These are phyloP conservation scores for Clausena lansium DNA, from an alignment of 345 rosid species.

Conservation along the genomic window DNA sequence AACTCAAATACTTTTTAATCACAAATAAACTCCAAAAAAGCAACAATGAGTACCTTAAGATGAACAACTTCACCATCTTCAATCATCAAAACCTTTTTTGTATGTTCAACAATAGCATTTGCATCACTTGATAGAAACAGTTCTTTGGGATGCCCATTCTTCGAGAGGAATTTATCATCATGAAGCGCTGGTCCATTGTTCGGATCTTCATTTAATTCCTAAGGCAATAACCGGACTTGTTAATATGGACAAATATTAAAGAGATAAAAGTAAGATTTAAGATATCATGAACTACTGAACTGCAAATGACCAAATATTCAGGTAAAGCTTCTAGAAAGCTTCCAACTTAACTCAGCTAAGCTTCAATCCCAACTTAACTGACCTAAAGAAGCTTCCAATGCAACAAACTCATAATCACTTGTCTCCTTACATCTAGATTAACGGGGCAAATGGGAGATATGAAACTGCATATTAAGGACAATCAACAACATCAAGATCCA, in stretches of 20 bases:
- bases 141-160: slow-evolving; percentile 71
- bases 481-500: background rate
- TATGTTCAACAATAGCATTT: slow-evolving; percentile 88
- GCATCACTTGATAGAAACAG: slow-evolving; percentile 87
- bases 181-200: slow-evolving; percentile 49
- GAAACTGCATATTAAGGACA: background rate
- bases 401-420: background rate
- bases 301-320: background rate
- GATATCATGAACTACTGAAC: background rate
- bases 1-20: background rate
- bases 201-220: slow-evolving; percentile 59
- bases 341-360: background rate
- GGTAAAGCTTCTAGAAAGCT: slow-evolving; percentile 4
- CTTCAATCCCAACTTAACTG: background rate
- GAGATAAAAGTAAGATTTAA: background rate
- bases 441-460: background rate
- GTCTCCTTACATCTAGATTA: slow-evolving; percentile 1
- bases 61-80: slow-evolving; percentile 91
- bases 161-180: slow-evolving; percentile 60
- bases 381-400: background rate
- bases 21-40: background rate
- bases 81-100: slow-evolving; percentile 80
- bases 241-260: background rate
- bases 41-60: slow-evolving; percentile 55
- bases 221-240: slow-evolving; percentile 6